A percentile compares a stretch with the other conserved stretches of the same genome.
Conservation (phyloP, 2,329 filamentous ascomycete genomes). For the Cladosporium velox region DNA sequence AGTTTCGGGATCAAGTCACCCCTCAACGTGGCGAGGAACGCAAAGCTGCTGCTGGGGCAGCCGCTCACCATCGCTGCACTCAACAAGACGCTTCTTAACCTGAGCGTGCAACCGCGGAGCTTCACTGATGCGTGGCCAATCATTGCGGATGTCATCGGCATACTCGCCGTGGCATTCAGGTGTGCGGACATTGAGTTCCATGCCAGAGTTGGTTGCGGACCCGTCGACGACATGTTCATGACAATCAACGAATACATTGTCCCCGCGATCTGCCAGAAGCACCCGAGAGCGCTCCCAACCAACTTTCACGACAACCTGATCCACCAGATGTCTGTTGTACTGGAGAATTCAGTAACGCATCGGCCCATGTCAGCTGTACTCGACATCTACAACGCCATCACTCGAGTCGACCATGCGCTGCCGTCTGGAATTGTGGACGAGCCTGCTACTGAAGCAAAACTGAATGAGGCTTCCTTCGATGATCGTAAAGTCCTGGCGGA, state of each 20-base stretch:
- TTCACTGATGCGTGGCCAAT: conserved; percentile 29
- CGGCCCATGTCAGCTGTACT: conserved; percentile 8
- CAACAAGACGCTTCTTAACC: conserved; percentile 12
- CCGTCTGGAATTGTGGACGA: conserved; percentile 1
- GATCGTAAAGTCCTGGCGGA: conserved; percentile 38
- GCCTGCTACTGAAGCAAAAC: conserved; percentile 10
- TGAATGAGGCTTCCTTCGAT: conserved; percentile 24
- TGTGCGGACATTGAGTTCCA: conserved; percentile 15
- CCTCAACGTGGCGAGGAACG: background rate
- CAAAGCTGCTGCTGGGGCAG: background rate
- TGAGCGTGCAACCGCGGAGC: conserved; percentile 17
- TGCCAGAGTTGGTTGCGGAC: background rate
- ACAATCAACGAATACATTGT: conserved; percentile 29
- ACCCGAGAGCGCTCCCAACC: conserved; percentile 33
- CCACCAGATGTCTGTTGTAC: background rate
- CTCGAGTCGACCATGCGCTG: conserved; percentile 7
- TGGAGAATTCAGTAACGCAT: conserved; percentile 6
- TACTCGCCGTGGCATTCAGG: conserved; percentile 20
- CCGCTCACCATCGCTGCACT: conserved; percentile 4
- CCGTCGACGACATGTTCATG: conserved; percentile 26
- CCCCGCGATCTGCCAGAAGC: conserved; percentile 34
- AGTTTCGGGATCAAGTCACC: conserved; percentile 15
- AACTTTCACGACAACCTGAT: conserved; percentile 30
- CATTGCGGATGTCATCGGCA: conserved; percentile 28
- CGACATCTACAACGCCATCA: conserved; percentile 9